Base-by-base conservation (phyloP, 2,329 filamentous ascomycete genomes). In the Pyrenochaeta sp. region DNA sequence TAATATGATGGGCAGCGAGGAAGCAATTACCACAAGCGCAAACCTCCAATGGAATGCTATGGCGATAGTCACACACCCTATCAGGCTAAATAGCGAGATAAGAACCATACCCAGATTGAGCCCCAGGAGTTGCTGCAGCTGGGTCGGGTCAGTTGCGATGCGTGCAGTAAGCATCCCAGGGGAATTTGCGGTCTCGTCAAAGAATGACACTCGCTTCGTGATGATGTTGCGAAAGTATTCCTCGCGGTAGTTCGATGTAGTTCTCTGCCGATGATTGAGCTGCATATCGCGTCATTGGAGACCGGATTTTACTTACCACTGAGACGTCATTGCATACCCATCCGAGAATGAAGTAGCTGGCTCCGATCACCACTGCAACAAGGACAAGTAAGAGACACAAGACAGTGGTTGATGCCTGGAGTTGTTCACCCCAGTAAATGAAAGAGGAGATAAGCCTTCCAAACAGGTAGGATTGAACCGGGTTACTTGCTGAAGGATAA, bases 161-260 rank as follows among this genome's bases (percentile, higher is more conserved):
- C 79, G 75, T 1, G 81, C 77, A 1, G 90, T 96, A 60, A 97
- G 76, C 2, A 90, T 87, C 55, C 93, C 93, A 5, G 89, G 85
- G 4, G 88, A 90, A 68, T 96, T 95, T 69, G 94, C 87, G 49
- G 95, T 88, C 24, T 79, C 80, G 68, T 96, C 93, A 58, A 96
- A 97, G 71, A 91, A 96, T n/a, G 84, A 77, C 28, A 96, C 90
- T 47, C 96, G 91, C 70, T 96, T 91, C 49, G 90, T 87, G 35
- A 97, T 82, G 77, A 96, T 91, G 23, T 86, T 81, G 22, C 89
- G 81, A 77, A 97, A 96, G 8, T 90, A 88, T 43, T 79, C 79
- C 68, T 93, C 85, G 58, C 93, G 84, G 61, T 85, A 85, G n/a
- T 89, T 90, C 59, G 96, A 93, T 4, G 58, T 41, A 2, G 53